Evolutionary conservation across 306 rosid genomes (phyloP).

Genomic region (Vigna reflexopilosa): DNA sequence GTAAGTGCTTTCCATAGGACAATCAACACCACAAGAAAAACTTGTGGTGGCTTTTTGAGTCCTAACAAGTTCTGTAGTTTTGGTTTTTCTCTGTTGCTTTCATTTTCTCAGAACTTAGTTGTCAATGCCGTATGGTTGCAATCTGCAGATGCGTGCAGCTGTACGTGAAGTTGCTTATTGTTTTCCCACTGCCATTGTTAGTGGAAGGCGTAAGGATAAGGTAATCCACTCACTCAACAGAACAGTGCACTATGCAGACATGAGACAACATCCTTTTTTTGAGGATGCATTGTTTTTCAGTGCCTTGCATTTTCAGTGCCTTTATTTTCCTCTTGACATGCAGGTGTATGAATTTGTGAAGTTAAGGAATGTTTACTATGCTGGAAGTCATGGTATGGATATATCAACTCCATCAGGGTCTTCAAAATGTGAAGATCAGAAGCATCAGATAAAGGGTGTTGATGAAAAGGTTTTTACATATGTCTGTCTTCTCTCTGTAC

Average conservation of each 20-base stretch:
- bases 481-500: neutral
- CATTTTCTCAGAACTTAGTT: constrained; percentile 25
- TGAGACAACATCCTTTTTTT: neutral
- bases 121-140: neutral
- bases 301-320: neutral
- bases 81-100: constrained; percentile 1
- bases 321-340: constrained; percentile 17
- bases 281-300: neutral
- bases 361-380: constrained; percentile 58
- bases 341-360: constrained; percentile 67
- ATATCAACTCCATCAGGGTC: constrained; percentile 63
- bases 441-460: constrained; percentile 47
- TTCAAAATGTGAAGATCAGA: constrained; percentile 42
- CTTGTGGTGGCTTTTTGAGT: constrained; percentile 16
- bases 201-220: constrained; percentile 64
- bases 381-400: constrained; percentile 87
- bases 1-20: constrained; percentile 38
- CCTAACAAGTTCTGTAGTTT: constrained; percentile 11
- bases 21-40: constrained; percentile 17
- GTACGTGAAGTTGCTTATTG: constrained; percentile 48
- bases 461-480: constrained; percentile 60
- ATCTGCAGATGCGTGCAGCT: constrained; percentile 60
- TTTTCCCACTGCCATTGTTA: constrained; percentile 64
- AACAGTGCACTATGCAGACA: neutral
- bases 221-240: constrained; percentile 38